Base-by-base conservation (phyloP, 2,329 filamentous ascomycete species). In the Pestalotiopsis sp. region DNA sequence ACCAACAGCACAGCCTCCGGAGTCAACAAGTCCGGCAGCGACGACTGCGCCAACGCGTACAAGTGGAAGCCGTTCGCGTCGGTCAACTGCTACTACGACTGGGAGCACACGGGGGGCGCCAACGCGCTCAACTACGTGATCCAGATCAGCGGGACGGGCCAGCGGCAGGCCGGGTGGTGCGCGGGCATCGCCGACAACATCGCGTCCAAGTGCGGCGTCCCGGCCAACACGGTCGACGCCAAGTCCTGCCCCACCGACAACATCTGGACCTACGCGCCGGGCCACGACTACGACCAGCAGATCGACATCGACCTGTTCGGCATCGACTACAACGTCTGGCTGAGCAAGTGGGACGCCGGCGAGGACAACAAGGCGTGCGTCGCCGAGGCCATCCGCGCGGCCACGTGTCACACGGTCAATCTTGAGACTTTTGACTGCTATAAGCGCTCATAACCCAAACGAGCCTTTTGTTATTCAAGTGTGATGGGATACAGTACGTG, bases 101-200 rank as follows among this genome's bases (percentile, higher is more conserved):
- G 59, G 31, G 23, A 27, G 13, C 23, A 39, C 27, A 62, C 59
- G 20, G 27, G 27, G n/a, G 25, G 27, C 17, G 12, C 23, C 9
- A 62, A 62, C 59, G 13, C 14, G n/a, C 59, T 62, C 31, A 62
- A 62, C 59, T 62, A 62, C 27, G 59, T 62, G 17, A n/a, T 62
- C 31, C 59, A 62, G 31, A 31, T 62, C 59, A 62, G 59, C 31
- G 59, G 59, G 13, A 62, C 59, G 20, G 59, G 59, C 1, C 59
- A 62, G 31, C 59, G 59, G 23, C 59, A 62, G 59, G 59, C 23
- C 14, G 59, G 59, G 5, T 62, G 27, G 59, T 62, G 59, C 27
- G 27, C 12, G 3, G 59, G 59, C 17, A 9, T 62, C 23, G 31
- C 59, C 2, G 31, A 17, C 20, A 62, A 62, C 31, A 62, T 62